Conservation (phyloP, 768 basidiomycete genomes). For the Rickenella mellea region DNA sequence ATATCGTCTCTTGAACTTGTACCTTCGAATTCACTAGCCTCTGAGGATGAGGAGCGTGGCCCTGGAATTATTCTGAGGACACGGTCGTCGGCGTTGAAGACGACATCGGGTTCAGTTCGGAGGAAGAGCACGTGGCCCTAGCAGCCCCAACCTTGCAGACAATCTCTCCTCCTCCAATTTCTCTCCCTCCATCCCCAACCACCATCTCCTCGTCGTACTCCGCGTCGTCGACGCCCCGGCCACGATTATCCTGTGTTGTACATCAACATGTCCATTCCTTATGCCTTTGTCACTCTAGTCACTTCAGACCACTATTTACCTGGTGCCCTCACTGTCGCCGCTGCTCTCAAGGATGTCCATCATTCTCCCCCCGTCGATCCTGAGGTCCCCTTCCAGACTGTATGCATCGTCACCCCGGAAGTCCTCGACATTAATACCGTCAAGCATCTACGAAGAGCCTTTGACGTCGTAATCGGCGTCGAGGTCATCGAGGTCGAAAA, state of each 20-base stretch:
- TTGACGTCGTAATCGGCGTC: conserved; percentile 83
- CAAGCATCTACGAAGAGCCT: conserved; percentile 69
- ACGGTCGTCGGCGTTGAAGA: too few relatives aligned
- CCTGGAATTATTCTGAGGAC: too few relatives aligned
- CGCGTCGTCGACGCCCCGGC: too few relatives aligned
- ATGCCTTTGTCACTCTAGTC: conserved; percentile 86
- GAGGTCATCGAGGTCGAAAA: conserved; percentile 75
- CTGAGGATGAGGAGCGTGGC: too few relatives aligned
- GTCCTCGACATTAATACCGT: conserved; percentile 78
- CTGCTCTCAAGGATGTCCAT: conserved; percentile 78
- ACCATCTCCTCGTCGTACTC: not conserved
- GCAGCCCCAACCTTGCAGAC: too few relatives aligned
- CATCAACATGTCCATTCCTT: conserved; percentile 53
- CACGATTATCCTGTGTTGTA: too few relatives aligned
- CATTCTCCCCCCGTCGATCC: conserved; percentile 44
- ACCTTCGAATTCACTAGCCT: too few relatives aligned
- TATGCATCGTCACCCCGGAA: conserved; percentile 92
- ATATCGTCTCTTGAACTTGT: too few relatives aligned
- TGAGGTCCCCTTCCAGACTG: conserved; percentile 64
- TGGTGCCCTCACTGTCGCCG: conserved; percentile 80
- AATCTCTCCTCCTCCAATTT: too few relatives aligned
- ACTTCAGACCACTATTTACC: conserved; percentile 90
- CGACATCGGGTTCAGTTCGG: too few relatives aligned
- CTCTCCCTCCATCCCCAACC: not conserved
- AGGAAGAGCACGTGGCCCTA: too few relatives aligned